Percentiles rank a stretch among this genome's conserved stretches.
These are phyloP conservation scores for Sordaria brevicollis DNA, from an alignment of 495 filamentous ascomycete genomes.

Conservation along the genomic window DNA sequence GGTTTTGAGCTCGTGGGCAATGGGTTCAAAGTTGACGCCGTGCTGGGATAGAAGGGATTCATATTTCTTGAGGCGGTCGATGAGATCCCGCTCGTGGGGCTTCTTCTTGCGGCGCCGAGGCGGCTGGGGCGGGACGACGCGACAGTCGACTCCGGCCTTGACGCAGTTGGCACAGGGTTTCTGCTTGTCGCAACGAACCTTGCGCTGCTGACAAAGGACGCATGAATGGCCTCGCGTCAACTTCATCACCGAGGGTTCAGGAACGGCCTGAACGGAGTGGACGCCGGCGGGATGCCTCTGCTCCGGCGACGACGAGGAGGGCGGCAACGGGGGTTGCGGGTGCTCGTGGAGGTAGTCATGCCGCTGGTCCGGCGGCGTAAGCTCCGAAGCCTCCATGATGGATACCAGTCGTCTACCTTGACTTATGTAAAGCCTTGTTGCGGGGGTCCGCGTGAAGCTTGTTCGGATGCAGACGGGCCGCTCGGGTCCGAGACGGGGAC, in stretches of 20 bases:
- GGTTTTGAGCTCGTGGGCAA: constrained; percentile 32
- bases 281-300: constrained; percentile 6
- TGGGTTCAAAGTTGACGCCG: constrained; percentile 38
- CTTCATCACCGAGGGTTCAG: constrained; percentile 33
- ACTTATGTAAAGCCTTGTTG: neutral
- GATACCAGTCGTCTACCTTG: neutral
- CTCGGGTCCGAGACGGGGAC: constrained; percentile 13
- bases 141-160: constrained; percentile 50
- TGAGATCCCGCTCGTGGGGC: constrained; percentile 38
- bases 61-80: constrained; percentile 43
- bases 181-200: constrained; percentile 57
- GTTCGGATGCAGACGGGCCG: constrained; percentile 4
- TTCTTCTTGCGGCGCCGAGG: constrained; percentile 51
- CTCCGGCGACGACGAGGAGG: constrained; percentile 20
- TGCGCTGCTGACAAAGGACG: constrained; percentile 54
- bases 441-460: neutral
- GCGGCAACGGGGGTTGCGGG: constrained; percentile 7
- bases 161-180: constrained; percentile 56
- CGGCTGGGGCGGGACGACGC: constrained; percentile 47
- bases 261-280: constrained; percentile 1
- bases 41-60: constrained; percentile 42
- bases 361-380: constrained; percentile 18
- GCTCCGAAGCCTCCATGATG: constrained; percentile 20
- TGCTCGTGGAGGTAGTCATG: neutral
- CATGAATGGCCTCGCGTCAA: constrained; percentile 50